Conservation (phyloP, 352 stramenopile species). For the Pilasporangium apinafurcum region DNA sequence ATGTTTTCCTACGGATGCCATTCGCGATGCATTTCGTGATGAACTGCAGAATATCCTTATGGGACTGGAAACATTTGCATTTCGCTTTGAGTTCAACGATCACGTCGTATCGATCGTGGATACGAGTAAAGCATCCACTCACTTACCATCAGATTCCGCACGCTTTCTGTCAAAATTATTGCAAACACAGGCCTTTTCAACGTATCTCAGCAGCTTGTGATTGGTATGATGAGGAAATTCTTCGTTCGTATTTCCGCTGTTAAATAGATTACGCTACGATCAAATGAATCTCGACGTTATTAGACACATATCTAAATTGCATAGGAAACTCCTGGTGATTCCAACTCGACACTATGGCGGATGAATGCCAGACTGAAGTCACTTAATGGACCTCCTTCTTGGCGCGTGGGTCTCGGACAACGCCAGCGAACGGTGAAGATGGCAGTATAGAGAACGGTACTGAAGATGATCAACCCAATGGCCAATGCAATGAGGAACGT, state of each 20-base stretch:
- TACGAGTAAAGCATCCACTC: conserved; percentile 21
- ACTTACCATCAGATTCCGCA: conserved; percentile 25
- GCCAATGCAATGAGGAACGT: conserved; percentile 34
- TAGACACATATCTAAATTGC: too few species aligned
- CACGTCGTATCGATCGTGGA: conserved; percentile 42
- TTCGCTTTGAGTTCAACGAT: conserved; percentile 41
- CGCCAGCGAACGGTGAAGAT: conserved; percentile 46
- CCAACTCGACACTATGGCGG: too few species aligned
- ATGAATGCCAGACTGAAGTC: too few species aligned
- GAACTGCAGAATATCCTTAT: conserved; percentile 33
- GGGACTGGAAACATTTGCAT: conserved; percentile 47
- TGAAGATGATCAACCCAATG: conserved; percentile 39
- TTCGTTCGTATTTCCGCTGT: too few species aligned
- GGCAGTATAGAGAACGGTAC: conserved; percentile 23
- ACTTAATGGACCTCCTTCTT: too few species aligned
- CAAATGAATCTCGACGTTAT: too few species aligned
- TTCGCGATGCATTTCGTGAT: conserved; percentile 30
- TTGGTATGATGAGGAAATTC: too few species aligned
- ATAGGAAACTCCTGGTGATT: too few species aligned
- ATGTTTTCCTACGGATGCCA: conserved; percentile 18
- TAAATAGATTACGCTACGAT: too few species aligned
- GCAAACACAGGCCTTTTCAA: conserved; percentile 56
- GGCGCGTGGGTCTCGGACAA: too few species aligned
- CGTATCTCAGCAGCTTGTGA: conserved; percentile 16
- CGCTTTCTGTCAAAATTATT: conserved; percentile 40